Evolutionary conservation across 2,329 filamentous ascomycete species (phyloP).

Genomic region (Calonectria hongkongensis): DNA sequence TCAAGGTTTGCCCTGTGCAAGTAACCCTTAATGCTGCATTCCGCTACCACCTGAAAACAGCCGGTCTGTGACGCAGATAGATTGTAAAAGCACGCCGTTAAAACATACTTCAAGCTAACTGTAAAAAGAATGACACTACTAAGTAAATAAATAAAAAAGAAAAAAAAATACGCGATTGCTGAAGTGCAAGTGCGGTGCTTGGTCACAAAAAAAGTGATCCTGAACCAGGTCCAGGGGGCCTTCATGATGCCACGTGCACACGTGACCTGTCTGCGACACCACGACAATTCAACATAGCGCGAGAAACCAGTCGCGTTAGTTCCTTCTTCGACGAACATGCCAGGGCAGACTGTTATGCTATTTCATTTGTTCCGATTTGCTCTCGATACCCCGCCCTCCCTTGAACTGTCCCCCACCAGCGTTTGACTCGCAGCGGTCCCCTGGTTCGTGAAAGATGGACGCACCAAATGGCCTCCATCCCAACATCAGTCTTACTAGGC

Average conservation of each 20-base stretch:
- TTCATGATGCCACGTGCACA: background rate
- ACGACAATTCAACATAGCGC: conserved; percentile 25
- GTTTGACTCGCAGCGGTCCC: conserved; percentile 20
- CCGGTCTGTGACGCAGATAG: conserved; percentile 1
- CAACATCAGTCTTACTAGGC: background rate
- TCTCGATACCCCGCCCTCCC: conserved; percentile 7
- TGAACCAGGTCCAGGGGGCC: conserved; percentile 17
- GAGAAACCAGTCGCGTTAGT: conserved; percentile 24
- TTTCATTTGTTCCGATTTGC: background rate
- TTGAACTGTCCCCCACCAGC: background rate
- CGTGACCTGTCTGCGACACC: conserved; percentile 23
- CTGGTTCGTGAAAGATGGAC: conserved; percentile 2
- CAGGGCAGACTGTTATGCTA: background rate
- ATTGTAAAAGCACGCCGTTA: background rate
- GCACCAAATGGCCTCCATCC: conserved; percentile 13
- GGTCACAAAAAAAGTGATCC: background rate
- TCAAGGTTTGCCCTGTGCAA: background rate
- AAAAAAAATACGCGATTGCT: background rate
- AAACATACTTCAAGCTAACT: background rate
- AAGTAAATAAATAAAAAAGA: too few relatives aligned
- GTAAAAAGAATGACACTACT: background rate
- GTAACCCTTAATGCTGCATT: background rate
- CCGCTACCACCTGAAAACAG: conserved; percentile 7
- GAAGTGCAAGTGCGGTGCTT: background rate
- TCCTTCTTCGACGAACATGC: conserved; percentile 16